Percentiles rank a stretch among this genome's conserved stretches.
Conservation (phyloP, 2,329 filamentous ascomycete genomes). For the Ascochyta viciae-villosae region DNA sequence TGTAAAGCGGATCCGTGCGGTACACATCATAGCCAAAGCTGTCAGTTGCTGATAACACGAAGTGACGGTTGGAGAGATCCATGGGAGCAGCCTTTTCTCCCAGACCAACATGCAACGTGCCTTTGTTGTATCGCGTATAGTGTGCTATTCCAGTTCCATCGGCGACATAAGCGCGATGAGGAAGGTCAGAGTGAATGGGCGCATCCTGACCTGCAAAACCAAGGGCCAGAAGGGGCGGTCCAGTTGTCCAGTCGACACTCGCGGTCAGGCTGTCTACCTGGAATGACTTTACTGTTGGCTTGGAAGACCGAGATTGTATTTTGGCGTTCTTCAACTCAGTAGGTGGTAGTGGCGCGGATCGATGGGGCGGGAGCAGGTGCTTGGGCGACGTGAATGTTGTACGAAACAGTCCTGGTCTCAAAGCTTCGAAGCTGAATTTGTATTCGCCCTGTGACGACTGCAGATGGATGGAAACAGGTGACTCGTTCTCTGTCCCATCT, state of each 20-base stretch:
- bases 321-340: conserved; percentile 45
- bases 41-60: conserved; percentile 72
- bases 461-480: conserved; percentile 49
- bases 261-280: conserved; percentile 60
- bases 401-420: conserved; percentile 70
- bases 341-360: conserved; percentile 61
- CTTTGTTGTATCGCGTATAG: conserved; percentile 68
- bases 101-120: conserved; percentile 71
- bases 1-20: conserved; percentile 75
- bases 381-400: conserved; percentile 69
- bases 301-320: conserved; percentile 29
- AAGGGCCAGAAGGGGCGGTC: conserved; percentile 64
- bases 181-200: conserved; percentile 68
- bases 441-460: conserved; percentile 54
- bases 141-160: conserved; percentile 69
- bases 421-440: conserved; percentile 68
- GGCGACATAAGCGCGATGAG: conserved; percentile 69
- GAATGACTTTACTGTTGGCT: conserved; percentile 52
- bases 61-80: conserved; percentile 71
- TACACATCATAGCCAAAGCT: conserved; percentile 77
- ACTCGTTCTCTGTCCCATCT: conserved; percentile 28
- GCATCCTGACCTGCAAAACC: conserved; percentile 58
- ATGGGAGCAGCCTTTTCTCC: conserved; percentile 77
- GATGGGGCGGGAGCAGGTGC: conserved; percentile 70
- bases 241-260: conserved; percentile 64